A percentile compares a stretch with the other conserved stretches of the same genome.
These are phyloP conservation scores for Cucurbita moschata DNA, from an alignment of 306 rosid genomes.

Conservation along the genomic window DNA sequence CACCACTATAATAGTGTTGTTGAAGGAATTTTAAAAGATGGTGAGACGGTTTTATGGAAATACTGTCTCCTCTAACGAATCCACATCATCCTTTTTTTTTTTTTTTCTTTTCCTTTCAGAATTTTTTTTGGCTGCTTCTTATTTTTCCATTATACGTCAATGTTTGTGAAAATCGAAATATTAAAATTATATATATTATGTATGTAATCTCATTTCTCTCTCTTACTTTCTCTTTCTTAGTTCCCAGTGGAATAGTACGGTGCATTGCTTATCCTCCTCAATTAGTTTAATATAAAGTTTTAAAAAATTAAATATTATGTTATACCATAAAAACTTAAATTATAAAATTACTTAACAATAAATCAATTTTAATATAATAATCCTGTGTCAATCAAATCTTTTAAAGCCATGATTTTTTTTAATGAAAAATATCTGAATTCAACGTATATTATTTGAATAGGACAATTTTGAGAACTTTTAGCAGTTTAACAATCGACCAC, in stretches of 20 bases:
- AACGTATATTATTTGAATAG: too few relatives aligned
- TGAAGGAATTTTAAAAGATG: slow-evolving; percentile 1
- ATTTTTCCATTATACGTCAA: not conserved
- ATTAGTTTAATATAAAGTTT: too few relatives aligned
- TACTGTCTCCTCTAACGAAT: slow-evolving; percentile 1
- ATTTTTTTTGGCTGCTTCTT: not conserved
- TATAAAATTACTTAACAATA: too few relatives aligned
- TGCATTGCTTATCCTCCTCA: not conserved
- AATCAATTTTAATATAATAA: too few relatives aligned
- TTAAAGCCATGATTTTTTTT: too few relatives aligned
- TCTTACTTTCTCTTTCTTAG: slow-evolving; percentile 1
- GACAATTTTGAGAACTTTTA: too few relatives aligned
- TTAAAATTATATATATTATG: not conserved
- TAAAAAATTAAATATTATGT: too few relatives aligned
- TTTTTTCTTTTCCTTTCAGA: not conserved
- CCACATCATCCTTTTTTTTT: not conserved
- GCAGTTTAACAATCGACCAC: too few relatives aligned
- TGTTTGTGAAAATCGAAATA: slow-evolving; percentile 8
- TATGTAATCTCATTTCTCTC: not conserved
- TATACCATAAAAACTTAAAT: too few relatives aligned
- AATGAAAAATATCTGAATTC: too few relatives aligned
- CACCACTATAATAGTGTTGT: not conserved
- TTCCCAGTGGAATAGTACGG: not conserved
- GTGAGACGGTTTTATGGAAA: slow-evolving; percentile 4
- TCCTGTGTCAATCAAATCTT: too few relatives aligned